A percentile compares a stretch with the other conserved stretches of the same genome.
These are phyloP conservation scores for Hibiscus syriacus DNA, from an alignment of 345 rosid species.

Conservation along the genomic window DNA sequence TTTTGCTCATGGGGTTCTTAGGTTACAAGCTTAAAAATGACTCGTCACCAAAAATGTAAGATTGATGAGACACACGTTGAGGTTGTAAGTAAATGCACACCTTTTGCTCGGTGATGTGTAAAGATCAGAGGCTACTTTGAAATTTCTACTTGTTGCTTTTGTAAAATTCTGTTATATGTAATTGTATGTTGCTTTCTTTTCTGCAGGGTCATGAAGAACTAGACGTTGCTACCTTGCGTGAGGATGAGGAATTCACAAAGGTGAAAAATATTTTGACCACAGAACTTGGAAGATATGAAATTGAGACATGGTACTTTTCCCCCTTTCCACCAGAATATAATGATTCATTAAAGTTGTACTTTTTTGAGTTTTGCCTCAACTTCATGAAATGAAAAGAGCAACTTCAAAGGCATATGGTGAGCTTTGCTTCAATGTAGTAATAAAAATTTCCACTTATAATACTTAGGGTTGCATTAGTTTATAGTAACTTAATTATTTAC, in stretches of 20 bases:
- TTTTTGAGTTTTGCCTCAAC: conserved; percentile 97
- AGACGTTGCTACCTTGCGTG: conserved; percentile 98
- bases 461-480: background rate
- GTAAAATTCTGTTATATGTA: background rate
- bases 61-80: conserved; percentile 97
- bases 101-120: background rate
- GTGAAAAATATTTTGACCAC: conserved; percentile 96
- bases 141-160: background rate
- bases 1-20: conserved; percentile 15
- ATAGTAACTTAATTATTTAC: background rate
- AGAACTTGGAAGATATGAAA: conserved; percentile 97
- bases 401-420: conserved; percentile 99
- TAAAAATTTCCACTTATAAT: background rate
- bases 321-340: conserved; percentile 98
- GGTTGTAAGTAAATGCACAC: conserved; percentile 27
- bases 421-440: conserved; percentile 15
- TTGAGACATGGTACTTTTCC: conserved; percentile 99
- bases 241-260: conserved; percentile 97
- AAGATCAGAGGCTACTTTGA: background rate
- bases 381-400: conserved; percentile 99
- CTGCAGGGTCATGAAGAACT: conserved; percentile 94
- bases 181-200: background rate
- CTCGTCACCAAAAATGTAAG: conserved; percentile 95
- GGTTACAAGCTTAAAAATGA: conserved; percentile 97
- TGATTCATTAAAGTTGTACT: conserved; percentile 86